These are phyloP conservation scores for Fusarium sp. DNA, from an alignment of 2,329 filamentous ascomycete species.

Conservation along the genomic window DNA sequence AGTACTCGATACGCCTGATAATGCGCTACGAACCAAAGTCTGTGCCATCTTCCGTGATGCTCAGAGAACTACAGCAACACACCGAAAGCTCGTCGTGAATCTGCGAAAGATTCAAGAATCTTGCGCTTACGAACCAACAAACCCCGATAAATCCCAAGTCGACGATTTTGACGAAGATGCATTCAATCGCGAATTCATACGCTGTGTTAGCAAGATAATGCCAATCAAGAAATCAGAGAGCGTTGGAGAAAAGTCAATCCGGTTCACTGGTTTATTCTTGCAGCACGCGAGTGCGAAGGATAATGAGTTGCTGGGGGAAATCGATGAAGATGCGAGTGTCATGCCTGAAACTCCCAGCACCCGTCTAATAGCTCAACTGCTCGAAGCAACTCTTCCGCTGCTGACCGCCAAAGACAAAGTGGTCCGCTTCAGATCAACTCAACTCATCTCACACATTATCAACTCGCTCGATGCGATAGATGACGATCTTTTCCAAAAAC, in stretches of 20 bases:
- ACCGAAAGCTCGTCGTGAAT: slow-evolving; percentile 88
- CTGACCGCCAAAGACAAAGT: slow-evolving; percentile 91
- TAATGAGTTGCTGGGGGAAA: slow-evolving; percentile 73
- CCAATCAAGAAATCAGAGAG: slow-evolving; percentile 91
- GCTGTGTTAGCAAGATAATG: slow-evolving; percentile 85
- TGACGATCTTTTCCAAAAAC: slow-evolving; percentile 86
- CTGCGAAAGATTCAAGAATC: slow-evolving; percentile 91
- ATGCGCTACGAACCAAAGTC: slow-evolving; percentile 78
- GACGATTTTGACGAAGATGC: slow-evolving; percentile 84
- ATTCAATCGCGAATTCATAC: slow-evolving; percentile 87
- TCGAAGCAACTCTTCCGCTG: slow-evolving; percentile 80
- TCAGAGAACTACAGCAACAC: slow-evolving; percentile 88
- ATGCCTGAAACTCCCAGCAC: slow-evolving; percentile 87
- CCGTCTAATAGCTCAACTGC: slow-evolving; percentile 79
- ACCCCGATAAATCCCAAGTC: slow-evolving; percentile 63
- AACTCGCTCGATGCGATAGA: slow-evolving; percentile 94
- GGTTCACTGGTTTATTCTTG: slow-evolving; percentile 90
- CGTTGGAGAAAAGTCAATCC: slow-evolving; percentile 85
- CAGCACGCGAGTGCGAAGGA: slow-evolving; percentile 78
- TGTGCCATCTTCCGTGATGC: slow-evolving; percentile 82
- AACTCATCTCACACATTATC: slow-evolving; percentile 90
- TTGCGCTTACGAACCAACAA: slow-evolving; percentile 75
- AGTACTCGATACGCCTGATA: slow-evolving; percentile 78
- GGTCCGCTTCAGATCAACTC: slow-evolving; percentile 88
- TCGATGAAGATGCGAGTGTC: slow-evolving; percentile 75